Conservation (phyloP, 106 monocot species). For the Dioscorea dumetorum region DNA sequence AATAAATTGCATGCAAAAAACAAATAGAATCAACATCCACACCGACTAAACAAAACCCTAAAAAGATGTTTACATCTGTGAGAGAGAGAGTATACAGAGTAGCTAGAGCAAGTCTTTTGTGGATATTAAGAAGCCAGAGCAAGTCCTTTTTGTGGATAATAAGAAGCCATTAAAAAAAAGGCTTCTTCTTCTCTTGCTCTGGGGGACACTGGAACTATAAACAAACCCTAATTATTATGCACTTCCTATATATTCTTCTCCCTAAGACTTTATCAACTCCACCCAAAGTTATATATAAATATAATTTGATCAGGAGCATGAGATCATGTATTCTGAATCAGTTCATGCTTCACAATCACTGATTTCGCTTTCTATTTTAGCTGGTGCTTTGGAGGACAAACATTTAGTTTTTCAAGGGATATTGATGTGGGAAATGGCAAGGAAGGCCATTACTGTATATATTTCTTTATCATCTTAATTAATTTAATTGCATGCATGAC, state of each 20-base stretch:
- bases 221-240: not conserved
- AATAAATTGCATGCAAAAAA: too few species aligned
- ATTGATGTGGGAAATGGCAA: not conserved
- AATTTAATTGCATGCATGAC: not conserved
- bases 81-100: too few species aligned
- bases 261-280: not conserved
- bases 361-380: not conserved
- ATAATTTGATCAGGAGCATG: not conserved
- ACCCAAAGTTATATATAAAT: not conserved
- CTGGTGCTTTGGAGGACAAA: not conserved
- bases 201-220: not conserved
- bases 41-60: too few species aligned
- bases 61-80: too few species aligned
- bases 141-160: too few species aligned
- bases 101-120: too few species aligned
- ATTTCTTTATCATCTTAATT: not conserved
- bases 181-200: not conserved
- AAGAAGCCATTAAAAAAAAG: not conserved
- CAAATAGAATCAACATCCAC: too few species aligned
- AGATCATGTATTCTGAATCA: not conserved
- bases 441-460: not conserved
- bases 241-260: not conserved
- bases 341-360: not conserved
- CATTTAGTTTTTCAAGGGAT: not conserved
- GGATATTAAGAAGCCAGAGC: too few species aligned